A percentile compares a stretch with the other conserved stretches of the same genome.
Conservation (phyloP, 2,329 filamentous ascomycete genomes). For the Colletotrichum abscissum region DNA sequence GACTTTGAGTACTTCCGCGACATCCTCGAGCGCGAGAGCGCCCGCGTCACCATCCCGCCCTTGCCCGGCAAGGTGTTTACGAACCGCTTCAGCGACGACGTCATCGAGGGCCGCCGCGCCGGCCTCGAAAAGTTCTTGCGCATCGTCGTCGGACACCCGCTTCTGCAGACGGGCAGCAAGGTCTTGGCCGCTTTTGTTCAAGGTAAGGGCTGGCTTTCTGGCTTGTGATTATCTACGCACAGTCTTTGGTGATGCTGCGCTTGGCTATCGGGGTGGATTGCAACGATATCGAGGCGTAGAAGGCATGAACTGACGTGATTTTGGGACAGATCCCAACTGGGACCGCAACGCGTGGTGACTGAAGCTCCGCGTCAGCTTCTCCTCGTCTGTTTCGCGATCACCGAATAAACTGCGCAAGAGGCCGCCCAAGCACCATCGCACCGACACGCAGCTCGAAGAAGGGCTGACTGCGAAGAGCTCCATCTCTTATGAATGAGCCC, state of each 20-base stretch:
- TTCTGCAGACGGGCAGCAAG: constrained; percentile 97
- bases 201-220: constrained; percentile 65
- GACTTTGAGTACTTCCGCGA: constrained; percentile 99
- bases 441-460: constrained; percentile 32
- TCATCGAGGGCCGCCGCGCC: constrained; percentile 93
- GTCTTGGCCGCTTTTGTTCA: constrained; percentile 97
- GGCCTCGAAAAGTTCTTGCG: constrained; percentile 95
- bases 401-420: constrained; percentile 36
- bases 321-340: constrained; percentile 79
- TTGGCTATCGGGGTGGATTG: not conserved
- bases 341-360: constrained; percentile 88
- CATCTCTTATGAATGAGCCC: not conserved
- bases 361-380: constrained; percentile 34
- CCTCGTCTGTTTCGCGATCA: constrained; percentile 12
- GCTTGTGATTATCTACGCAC: not conserved
- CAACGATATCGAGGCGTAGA: not conserved
- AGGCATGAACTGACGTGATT: not conserved
- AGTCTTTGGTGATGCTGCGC: not conserved
- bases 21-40: constrained; percentile 94
- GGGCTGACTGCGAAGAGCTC: constrained; percentile 11
- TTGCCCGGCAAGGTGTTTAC: constrained; percentile 98
- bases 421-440: constrained; percentile 17
- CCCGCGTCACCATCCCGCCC: constrained; percentile 94
- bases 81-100: constrained; percentile 97
- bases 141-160: constrained; percentile 96